Base-by-base conservation (phyloP, 2,329 filamentous ascomycete genomes). In the Neofusicoccum cordaticola region DNA sequence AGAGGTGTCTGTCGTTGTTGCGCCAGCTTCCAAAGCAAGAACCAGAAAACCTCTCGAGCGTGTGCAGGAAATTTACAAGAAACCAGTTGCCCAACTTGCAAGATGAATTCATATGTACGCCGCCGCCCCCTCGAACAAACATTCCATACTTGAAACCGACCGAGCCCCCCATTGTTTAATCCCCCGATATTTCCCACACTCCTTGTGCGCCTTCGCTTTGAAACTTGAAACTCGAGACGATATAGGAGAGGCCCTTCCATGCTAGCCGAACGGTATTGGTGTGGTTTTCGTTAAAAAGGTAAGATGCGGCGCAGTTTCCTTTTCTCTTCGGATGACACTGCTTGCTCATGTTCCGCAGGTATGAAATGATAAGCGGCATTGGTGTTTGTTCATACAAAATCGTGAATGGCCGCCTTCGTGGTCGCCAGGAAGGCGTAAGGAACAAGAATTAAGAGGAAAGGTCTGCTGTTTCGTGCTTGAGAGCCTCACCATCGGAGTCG, bases 401-500 rank as follows among this genome's bases (percentile, higher is more conserved):
- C 27, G 42, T 47, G 41, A 47, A 60, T 7, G 42, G 56, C 39
- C 31, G 17, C 22, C 31, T 27, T 52, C 34, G n/a, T 37, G 4
- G 39, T 47, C 19, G n/a, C 15, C 31, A 9, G 56, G 12, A 4
- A 11, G 31, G 11, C 8, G n/a, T 13, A 5, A n/a, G 37, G 11
- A 31, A 34, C 7, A 13, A 13, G 6, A 4, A 15, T 60, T 19
- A 47, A 15, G 56, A 60, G n/a, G 41, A 60, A 7, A 58, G 35
- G 15, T 60, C 41, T 37, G n/a, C 42, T 60, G 22, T 37, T 39
- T 62, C 58, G 45, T 62, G 62, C 41, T 35, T 34, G 9, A 64
- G 51, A 31, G 52, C 44, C 34, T 64, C 62, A 4, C 51, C 52
- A 12, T 65, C 63, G n/a, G 63, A 65, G n/a, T 56, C 63, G 45